Conservation (phyloP, 805 yeast genomes). For the Candida anglica region DNA sequence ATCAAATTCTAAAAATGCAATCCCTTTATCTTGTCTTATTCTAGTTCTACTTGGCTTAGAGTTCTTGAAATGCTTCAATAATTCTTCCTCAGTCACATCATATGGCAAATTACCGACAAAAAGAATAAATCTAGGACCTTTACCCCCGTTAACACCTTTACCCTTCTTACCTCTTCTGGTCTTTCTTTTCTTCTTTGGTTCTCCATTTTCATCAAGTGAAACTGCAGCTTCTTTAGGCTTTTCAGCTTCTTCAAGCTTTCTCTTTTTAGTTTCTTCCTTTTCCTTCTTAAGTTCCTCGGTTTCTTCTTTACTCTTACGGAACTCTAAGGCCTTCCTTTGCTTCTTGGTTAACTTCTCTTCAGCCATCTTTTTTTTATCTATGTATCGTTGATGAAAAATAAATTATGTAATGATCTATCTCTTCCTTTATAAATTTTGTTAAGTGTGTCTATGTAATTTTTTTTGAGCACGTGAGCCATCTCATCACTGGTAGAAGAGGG, state of each 20-base stretch:
- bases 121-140: conserved; percentile 67
- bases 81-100: conserved; percentile 56
- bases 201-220: conserved; percentile 15
- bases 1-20: conserved; percentile 85
- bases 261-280: conserved; percentile 22
- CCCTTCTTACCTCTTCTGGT: conserved; percentile 78
- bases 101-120: conserved; percentile 92
- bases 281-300: conserved; percentile 32
- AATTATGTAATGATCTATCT: too few species aligned
- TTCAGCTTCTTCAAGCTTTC: conserved; percentile 6
- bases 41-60: conserved; percentile 74
- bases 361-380: conserved; percentile 9
- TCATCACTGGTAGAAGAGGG: too few species aligned
- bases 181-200: conserved; percentile 60
- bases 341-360: conserved; percentile 55
- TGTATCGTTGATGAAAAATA: too few species aligned
- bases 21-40: conserved; percentile 80
- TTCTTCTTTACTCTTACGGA: conserved; percentile 42
- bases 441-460: too few species aligned
- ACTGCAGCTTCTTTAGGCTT: conserved; percentile 2
- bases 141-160: conserved; percentile 45
- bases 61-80: conserved; percentile 68
- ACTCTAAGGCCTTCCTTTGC: conserved; percentile 59
- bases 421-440: too few species aligned
- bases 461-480: too few species aligned